Conservation (phyloP, 106 monocot species). For the Dioscorea alata region DNA sequence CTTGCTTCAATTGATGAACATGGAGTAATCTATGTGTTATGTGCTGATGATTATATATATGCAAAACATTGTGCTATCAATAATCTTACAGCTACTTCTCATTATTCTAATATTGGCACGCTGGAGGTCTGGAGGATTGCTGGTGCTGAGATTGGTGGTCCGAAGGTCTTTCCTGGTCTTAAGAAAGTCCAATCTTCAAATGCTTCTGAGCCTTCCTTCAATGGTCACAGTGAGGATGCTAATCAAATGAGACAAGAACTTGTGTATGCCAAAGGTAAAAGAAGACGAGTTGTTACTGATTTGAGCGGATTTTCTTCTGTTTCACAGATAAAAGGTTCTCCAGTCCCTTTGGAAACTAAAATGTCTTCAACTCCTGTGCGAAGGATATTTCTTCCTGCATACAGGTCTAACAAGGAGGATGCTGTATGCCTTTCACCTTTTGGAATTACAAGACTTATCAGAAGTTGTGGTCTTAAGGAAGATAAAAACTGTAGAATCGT, state of each 20-base stretch:
- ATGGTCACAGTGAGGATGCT: neutral
- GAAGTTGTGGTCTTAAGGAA: conserved; percentile 14
- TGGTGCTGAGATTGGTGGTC: conserved; percentile 45
- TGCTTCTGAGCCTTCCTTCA: neutral
- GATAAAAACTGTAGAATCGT: conserved; percentile 36
- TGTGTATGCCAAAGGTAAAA: conserved; percentile 12
- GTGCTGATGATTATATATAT: conserved; percentile 37
- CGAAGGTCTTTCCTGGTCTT: conserved; percentile 21
- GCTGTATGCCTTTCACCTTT: conserved; percentile 65
- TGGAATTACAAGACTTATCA: conserved; percentile 62
- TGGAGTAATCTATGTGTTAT: conserved; percentile 61
- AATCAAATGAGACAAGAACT: conserved; percentile 21
- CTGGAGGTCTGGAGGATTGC: conserved; percentile 56
- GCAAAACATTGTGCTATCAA: conserved; percentile 11
- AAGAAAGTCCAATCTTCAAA: conserved; percentile 6
- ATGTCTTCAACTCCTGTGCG: conserved; percentile 25
- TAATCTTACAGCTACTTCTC: conserved; percentile 7
- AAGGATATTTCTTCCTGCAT: conserved; percentile 59
- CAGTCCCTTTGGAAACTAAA: conserved; percentile 5
- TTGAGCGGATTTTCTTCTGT: conserved; percentile 32
- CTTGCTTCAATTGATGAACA: conserved; percentile 57
- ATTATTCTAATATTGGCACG: conserved; percentile 24
- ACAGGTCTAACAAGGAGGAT: conserved; percentile 30
- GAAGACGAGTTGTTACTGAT: conserved; percentile 3
- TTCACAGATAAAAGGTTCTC: conserved; percentile 9